Evolutionary conservation across 257 asterid species (phyloP).

Genomic region (Solanum sitiens): DNA sequence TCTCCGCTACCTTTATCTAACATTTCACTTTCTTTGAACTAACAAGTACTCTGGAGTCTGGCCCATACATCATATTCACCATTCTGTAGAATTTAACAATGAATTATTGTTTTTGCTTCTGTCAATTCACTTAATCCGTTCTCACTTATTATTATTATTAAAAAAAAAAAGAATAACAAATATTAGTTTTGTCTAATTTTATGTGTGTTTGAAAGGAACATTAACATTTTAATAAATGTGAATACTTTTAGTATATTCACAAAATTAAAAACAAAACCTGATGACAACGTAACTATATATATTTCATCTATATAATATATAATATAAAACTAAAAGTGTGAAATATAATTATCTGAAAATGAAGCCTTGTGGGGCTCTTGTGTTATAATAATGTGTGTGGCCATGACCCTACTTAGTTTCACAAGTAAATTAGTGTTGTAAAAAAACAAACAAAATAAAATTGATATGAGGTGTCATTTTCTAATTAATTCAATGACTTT

Average conservation of each 20-base stretch:
- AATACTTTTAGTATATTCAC: background rate
- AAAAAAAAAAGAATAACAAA: background rate
- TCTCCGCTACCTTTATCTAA: background rate
- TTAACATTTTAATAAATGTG: background rate
- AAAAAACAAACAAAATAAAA: background rate
- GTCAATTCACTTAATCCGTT: background rate
- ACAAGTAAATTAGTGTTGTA: background rate
- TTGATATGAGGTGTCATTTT: background rate
- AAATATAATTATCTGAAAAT: background rate
- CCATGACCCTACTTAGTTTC: background rate
- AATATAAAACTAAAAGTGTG: background rate
- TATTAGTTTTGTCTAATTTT: background rate
- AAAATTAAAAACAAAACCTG: background rate
- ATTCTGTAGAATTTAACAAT: background rate
- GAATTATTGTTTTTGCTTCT: background rate
- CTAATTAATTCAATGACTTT: background rate
- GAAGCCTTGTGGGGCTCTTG: background rate
- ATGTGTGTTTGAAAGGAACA: background rate
- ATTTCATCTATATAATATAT: no score
- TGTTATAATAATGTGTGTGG: background rate
- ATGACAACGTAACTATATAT: background rate
- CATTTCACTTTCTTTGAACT: background rate
- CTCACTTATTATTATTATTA: background rate
- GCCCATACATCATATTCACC: background rate
- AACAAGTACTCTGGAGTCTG: background rate